Evolutionary conservation across 108 stramenopile genomes (phyloP), one percentile per base, ranked within the genome.

Genomic region (Nitzschia sp.): DNA sequence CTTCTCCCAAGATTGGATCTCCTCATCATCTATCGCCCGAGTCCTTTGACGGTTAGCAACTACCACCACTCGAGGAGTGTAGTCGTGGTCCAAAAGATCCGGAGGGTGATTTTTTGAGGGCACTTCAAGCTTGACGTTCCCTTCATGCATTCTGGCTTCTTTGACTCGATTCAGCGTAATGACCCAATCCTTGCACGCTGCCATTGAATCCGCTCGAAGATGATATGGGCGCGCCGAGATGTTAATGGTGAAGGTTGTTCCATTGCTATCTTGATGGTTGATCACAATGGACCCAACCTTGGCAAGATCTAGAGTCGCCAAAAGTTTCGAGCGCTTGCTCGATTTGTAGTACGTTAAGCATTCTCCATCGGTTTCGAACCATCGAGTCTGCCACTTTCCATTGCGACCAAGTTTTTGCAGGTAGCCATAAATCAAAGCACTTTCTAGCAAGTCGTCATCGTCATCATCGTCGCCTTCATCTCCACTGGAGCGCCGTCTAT

Each of bases 341-440:
- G 83, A 86, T 86, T 98, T 98, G 80, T 94, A 98, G 74, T 98
- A 98, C n/a, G 96, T 90, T 30, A 98, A 73, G 66, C 90, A 87
- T 72, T 93, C 88, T 19, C 96, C 98, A 62, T 96, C 95, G 5
- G 91, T 96, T 76, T 98, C 98, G 71, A 98, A 98, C 88, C 93
- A 98, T 23, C 98, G 82, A 61, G 88, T 92, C 64, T 98, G 98
- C 98, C 98, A 98, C 64, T 95, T 92, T 53, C 96, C 96, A 78
- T 97, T 96, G 57, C 96, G 76, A 38, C 96, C 94, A 56, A 92
- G 80, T 69, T 98, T 98, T 66, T 97, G 93, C 36, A 98, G 81
- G 68, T 94, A 97, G 28, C 98, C 94, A 61, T 77, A 90, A 63
- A 96, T 87, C 46, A 94, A 28, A 2, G 87, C 71, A 41, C 73